phyloP scores from a whole-genome alignment of 2,329 filamentous ascomycete species.

The Gnomoniopsis sp. region DNA sequence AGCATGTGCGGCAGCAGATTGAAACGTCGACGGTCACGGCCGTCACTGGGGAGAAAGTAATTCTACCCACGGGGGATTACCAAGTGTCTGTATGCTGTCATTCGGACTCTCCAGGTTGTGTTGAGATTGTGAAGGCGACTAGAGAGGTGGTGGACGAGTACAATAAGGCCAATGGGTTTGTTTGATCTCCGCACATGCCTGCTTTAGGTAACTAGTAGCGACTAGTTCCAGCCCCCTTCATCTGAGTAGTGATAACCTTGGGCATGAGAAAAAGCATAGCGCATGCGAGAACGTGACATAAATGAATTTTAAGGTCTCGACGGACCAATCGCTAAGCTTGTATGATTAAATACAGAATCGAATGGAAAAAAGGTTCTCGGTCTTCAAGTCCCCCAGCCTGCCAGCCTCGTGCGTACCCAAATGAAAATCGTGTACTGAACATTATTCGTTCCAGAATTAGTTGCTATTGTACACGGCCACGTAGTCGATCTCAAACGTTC shows the following conservation, averaged over 20 bases:
- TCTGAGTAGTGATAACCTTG: too few relatives aligned
- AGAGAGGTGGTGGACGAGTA: constrained; percentile 37
- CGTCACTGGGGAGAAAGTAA: constrained; percentile 35
- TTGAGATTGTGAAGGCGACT: constrained; percentile 39
- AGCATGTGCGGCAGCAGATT: constrained; percentile 38
- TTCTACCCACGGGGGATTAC: constrained; percentile 37
- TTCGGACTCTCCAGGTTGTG: constrained; percentile 41
- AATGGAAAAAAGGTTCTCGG: too few relatives aligned
- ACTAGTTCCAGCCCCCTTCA: too few relatives aligned
- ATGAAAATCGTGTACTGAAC: too few relatives aligned
- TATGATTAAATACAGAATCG: too few relatives aligned
- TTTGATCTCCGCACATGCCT: neutral
- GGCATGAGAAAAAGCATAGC: too few relatives aligned
- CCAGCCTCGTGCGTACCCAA: too few relatives aligned
- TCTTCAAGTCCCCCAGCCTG: too few relatives aligned
- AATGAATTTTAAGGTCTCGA: too few relatives aligned
- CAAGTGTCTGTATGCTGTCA: constrained; percentile 42
- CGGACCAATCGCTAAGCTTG: too few relatives aligned
- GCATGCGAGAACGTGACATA: too few relatives aligned
- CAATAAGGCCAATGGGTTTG: constrained; percentile 26
- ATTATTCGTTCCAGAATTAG: neutral
- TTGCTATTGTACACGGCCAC: constrained; percentile 11
- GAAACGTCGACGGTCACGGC: constrained; percentile 37
- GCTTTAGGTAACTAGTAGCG: too few relatives aligned
- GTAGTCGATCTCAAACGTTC: constrained; percentile 5